A percentile compares a stretch with the other conserved stretches of the same genome.
Conservation (phyloP, 2,329 filamentous ascomycete genomes). For the Clarireedia paspali region DNA sequence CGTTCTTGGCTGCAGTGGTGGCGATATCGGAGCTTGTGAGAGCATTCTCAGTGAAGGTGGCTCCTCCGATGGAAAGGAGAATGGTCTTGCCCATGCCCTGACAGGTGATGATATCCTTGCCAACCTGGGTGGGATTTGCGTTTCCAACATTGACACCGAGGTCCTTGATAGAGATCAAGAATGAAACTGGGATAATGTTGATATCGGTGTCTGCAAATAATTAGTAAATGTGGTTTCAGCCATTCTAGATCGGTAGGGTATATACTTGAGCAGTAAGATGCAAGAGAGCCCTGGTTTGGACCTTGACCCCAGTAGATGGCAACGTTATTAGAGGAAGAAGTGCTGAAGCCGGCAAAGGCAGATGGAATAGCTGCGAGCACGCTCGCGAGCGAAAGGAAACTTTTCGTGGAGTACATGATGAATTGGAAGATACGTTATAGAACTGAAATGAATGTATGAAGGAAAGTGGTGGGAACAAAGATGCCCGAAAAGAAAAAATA, state of each 20-base stretch:
- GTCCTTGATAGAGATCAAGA: slow-evolving; percentile 5
- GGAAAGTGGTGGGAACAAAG: slow-evolving; percentile 7
- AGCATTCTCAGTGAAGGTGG: slow-evolving; percentile 61
- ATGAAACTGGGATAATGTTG: slow-evolving; percentile 2
- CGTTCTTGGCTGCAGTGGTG: slow-evolving; percentile 46
- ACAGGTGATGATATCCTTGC: slow-evolving; percentile 8
- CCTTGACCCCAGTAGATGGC: slow-evolving; percentile 55
- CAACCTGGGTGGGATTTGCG: neutral
- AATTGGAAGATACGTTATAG: slow-evolving; percentile 1
- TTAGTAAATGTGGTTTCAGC: neutral
- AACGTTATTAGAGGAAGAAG: slow-evolving; percentile 41
- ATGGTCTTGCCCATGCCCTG: slow-evolving; percentile 52
- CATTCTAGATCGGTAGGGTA: neutral
- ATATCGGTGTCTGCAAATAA: neutral
- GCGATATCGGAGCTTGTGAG: slow-evolving; percentile 48
- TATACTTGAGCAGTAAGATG: slow-evolving; percentile 10
- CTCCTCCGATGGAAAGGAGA: slow-evolving; percentile 63
- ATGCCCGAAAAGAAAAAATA: slow-evolving; percentile 5
- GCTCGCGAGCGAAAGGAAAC: slow-evolving; percentile 4
- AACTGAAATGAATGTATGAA: slow-evolving; percentile 4
- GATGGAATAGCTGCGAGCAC: slow-evolving; percentile 19
- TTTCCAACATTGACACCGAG: slow-evolving; percentile 7
- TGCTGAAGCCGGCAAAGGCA: slow-evolving; percentile 34
- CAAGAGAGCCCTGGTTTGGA: slow-evolving; percentile 4
- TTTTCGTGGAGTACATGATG: slow-evolving; percentile 9